phyloP scores from a whole-genome alignment of 2,329 filamentous ascomycete species.

The Neoscytalidium dimidiatum region DNA sequence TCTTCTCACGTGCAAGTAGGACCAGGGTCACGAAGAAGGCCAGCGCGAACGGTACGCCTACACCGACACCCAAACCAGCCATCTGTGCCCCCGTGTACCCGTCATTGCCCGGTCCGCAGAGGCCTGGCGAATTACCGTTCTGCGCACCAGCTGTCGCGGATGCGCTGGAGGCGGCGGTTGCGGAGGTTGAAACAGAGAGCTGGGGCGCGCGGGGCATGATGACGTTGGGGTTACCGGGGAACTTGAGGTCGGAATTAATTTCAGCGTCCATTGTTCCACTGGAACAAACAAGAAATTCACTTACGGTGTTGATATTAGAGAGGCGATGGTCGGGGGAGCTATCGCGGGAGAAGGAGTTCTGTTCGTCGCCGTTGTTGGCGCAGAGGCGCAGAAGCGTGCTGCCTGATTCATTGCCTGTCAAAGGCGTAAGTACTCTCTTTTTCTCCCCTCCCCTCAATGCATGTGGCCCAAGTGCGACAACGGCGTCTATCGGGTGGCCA shows the following conservation, averaged over 20 bases:
- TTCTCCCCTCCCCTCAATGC: too few relatives aligned
- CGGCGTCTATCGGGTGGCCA: too few relatives aligned
- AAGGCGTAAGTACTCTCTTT: too few relatives aligned
- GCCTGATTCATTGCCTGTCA: neutral
- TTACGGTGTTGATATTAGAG: neutral
- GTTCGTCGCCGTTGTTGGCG: neutral
- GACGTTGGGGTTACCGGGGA: neutral
- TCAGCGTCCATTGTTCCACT: too few relatives aligned
- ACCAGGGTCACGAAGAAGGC: neutral
- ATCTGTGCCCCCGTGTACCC: constrained; percentile 10
- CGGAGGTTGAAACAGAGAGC: neutral
- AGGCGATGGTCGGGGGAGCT: neutral
- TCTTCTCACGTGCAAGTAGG: constrained; percentile 7
- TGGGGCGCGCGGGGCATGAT: neutral
- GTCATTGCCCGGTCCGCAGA: neutral
- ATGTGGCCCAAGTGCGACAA: too few relatives aligned
- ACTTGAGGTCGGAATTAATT: too few relatives aligned
- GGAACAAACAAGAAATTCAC: too few relatives aligned
- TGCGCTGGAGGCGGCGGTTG: neutral
- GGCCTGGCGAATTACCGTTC: neutral
- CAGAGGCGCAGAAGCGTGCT: neutral
- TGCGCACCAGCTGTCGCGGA: neutral
- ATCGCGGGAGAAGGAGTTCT: too few relatives aligned
- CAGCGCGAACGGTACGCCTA: constrained; percentile 12
- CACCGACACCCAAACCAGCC: constrained; percentile 17